A percentile compares a stretch with the other conserved stretches of the same genome.
These are phyloP conservation scores for Sphaerobolus stellatus DNA, from an alignment of 1,284 basidiomycete genomes.

Conservation along the genomic window DNA sequence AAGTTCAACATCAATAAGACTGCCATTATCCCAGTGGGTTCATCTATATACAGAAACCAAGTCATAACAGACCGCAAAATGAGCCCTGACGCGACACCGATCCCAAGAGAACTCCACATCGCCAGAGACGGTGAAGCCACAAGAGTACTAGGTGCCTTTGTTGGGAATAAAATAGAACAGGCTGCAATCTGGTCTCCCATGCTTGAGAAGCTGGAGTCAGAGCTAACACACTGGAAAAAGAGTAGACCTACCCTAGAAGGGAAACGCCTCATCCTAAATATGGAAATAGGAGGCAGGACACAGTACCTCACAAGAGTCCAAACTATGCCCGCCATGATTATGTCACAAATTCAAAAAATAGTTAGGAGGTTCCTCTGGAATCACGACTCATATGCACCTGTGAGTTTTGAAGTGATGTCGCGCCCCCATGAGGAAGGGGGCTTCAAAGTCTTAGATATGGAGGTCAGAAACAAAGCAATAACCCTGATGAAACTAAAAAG, in stretches of 20 bases:
- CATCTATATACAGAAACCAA: background rate
- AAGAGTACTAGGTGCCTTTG: background rate
- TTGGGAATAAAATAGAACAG: background rate
- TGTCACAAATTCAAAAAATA: slow-evolving; percentile 8
- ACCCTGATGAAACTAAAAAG: slow-evolving; percentile 16
- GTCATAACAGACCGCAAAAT: background rate
- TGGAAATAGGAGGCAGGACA: background rate
- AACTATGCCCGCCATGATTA: background rate
- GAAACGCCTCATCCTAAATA: background rate
- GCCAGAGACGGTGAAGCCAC: background rate
- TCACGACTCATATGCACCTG: background rate
- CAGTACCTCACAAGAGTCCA: slow-evolving; percentile 2
- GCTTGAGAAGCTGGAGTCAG: background rate
- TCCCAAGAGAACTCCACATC: background rate
- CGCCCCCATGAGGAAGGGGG: background rate
- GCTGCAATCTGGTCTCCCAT: background rate
- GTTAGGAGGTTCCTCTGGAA: background rate
- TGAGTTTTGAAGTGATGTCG: background rate
- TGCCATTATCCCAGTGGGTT: background rate
- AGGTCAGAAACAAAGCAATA: slow-evolving; percentile 18
- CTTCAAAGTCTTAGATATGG: slow-evolving; percentile 14
- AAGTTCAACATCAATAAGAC: background rate
- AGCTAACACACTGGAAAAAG: background rate
- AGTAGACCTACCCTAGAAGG: background rate
- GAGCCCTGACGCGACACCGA: background rate